Conservation (phyloP, 140 eudicot species). For the Cichorium intybus region DNA sequence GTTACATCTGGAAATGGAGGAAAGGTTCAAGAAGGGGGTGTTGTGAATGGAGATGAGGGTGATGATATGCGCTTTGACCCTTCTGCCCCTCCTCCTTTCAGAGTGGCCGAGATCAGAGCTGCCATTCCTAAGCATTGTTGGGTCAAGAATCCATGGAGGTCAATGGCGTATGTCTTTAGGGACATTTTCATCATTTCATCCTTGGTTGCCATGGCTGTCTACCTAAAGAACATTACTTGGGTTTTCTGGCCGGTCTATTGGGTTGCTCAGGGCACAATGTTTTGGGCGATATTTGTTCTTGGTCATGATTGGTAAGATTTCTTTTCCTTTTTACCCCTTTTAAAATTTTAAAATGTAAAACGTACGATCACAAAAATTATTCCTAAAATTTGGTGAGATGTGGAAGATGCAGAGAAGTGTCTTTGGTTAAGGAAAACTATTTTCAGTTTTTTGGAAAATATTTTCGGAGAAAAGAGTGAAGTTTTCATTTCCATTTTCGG, state of each 20-base stretch:
- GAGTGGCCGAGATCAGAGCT: conserved; percentile 46
- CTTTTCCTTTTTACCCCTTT: neutral
- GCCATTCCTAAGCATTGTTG: conserved; percentile 62
- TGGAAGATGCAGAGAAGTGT: neutral
- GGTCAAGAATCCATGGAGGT: conserved; percentile 52
- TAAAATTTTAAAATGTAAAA: too few species aligned
- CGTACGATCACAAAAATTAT: neutral
- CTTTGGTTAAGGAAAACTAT: too few species aligned
- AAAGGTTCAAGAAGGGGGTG: conserved; percentile 22
- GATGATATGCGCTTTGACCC: conserved; percentile 45
- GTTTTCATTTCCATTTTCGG: too few species aligned
- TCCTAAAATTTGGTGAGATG: neutral
- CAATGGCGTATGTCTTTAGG: conserved; percentile 45
- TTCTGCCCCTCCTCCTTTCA: conserved; percentile 55
- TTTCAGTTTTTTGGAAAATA: too few species aligned
- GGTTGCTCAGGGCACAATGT: conserved; percentile 42
- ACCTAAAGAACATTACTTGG: conserved; percentile 36
- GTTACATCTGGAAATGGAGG: conserved; percentile 24
- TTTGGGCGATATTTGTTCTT: conserved; percentile 51
- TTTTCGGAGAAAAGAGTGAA: too few species aligned
- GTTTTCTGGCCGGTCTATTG: conserved; percentile 45
- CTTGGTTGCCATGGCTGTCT: conserved; percentile 33
- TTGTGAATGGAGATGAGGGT: conserved; percentile 23
- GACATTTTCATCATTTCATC: conserved; percentile 39
- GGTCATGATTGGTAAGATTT: conserved; percentile 66